A percentile compares a stretch with the other conserved stretches of the same genome.
These are phyloP conservation scores for Phytophthora ramorum DNA, from an alignment of 352 stramenopile genomes.

Conservation along the genomic window DNA sequence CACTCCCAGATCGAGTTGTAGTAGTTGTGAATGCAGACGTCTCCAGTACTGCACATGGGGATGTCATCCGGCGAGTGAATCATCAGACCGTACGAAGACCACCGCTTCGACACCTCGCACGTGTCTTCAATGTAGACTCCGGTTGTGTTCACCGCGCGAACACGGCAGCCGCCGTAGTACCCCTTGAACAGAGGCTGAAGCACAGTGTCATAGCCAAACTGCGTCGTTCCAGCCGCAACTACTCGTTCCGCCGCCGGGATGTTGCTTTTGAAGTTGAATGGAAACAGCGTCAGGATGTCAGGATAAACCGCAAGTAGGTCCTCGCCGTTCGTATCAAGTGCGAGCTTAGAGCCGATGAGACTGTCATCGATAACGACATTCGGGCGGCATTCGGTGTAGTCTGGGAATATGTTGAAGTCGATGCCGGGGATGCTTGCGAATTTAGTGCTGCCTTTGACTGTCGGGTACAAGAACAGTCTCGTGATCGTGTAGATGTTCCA, in stretches of 20 bases:
- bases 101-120: slow-evolving; percentile 20
- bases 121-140: slow-evolving; percentile 32
- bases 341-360: slow-evolving; percentile 28
- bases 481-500: slow-evolving; percentile 38
- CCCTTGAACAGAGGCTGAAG: slow-evolving; percentile 33
- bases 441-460: slow-evolving; percentile 23
- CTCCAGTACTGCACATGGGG: slow-evolving; percentile 27
- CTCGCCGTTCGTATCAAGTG: slow-evolving; percentile 20
- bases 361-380: slow-evolving; percentile 19
- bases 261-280: slow-evolving; percentile 39
- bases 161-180: slow-evolving; percentile 36
- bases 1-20: slow-evolving; percentile 39
- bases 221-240: slow-evolving; percentile 9
- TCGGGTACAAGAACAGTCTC: slow-evolving; percentile 30
- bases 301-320: slow-evolving; percentile 22
- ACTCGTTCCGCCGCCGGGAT: slow-evolving; percentile 4
- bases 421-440: slow-evolving; percentile 38
- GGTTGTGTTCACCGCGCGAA: slow-evolving; percentile 26
- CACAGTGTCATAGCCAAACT: slow-evolving; percentile 12
- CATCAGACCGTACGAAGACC: slow-evolving; percentile 34
- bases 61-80: slow-evolving; percentile 38
- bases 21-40: slow-evolving; percentile 41
- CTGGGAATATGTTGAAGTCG: slow-evolving; percentile 38
- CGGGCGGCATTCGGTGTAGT: slow-evolving; percentile 39
- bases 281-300: slow-evolving; percentile 33